phyloP scores from a whole-genome alignment of 129 eudicot genomes.

The Saussurea involucrata region DNA sequence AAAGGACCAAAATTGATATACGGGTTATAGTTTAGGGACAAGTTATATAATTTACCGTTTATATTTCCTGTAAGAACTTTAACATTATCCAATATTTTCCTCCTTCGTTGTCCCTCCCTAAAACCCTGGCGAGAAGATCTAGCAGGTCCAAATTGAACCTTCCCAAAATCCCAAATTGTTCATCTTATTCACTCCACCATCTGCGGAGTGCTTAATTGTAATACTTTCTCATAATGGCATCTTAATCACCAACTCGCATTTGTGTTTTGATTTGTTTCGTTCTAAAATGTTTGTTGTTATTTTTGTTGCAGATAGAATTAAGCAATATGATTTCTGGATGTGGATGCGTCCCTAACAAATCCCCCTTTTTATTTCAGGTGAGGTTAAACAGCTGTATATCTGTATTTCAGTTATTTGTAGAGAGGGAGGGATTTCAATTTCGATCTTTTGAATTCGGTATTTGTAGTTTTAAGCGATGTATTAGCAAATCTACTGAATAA shows the following conservation, averaged over 20 bases:
- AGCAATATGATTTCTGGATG: conserved; percentile 32
- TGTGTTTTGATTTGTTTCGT: conserved; percentile 6
- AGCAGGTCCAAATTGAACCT: conserved; percentile 12
- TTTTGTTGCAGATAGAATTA: conserved; percentile 1
- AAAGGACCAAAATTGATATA: neutral
- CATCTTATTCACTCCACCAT: conserved; percentile 1
- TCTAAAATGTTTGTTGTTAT: neutral
- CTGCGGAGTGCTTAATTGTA: conserved; percentile 8
- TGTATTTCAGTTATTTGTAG: neutral
- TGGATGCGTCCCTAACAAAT: conserved; percentile 23
- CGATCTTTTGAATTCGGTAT: neutral
- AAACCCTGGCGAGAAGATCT: conserved; percentile 14
- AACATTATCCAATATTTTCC: conserved; percentile 23
- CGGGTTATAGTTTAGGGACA: neutral
- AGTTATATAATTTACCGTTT: neutral
- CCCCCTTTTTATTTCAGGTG: conserved; percentile 29
- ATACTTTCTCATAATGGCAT: neutral
- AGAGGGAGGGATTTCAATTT: neutral
- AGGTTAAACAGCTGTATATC: neutral
- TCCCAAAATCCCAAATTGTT: neutral
- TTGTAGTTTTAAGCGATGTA: neutral
- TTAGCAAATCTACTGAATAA: neutral
- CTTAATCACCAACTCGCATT: conserved; percentile 7
- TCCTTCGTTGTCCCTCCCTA: conserved; percentile 22
- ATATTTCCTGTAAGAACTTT: neutral